Conservation (phyloP, 306 rosid genomes). For the Pterocarpus macrocarpus region DNA sequence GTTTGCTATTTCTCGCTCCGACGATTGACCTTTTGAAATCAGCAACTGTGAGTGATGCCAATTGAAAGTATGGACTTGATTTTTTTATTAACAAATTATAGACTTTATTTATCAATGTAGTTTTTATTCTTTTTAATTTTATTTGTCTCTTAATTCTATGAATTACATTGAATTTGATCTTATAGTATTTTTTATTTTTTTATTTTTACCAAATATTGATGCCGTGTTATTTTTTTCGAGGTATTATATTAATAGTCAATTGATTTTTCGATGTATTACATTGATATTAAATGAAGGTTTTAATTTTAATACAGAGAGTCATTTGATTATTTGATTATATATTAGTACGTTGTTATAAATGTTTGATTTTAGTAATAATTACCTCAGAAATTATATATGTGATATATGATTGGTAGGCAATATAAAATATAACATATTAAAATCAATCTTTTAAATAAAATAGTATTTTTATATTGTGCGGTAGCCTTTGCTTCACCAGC, state of each 20-base stretch:
- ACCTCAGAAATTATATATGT: too few species aligned
- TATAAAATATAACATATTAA: too few species aligned
- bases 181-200: neutral
- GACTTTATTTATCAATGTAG: too few species aligned
- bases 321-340: too few species aligned
- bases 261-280: too few species aligned
- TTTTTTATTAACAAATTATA: too few species aligned
- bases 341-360: too few species aligned
- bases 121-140: neutral
- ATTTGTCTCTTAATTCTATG: neutral
- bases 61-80: neutral
- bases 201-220: neutral
- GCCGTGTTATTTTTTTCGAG: neutral
- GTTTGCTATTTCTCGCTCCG: slow-evolving; percentile 4
- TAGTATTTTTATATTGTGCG: neutral
- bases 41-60: neutral
- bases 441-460: neutral
- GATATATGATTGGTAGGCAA: too few species aligned
- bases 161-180: neutral
- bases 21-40: neutral
- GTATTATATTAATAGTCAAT: neutral
- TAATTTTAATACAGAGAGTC: too few species aligned
- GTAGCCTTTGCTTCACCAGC: neutral
- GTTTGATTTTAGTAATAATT: too few species aligned
- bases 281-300: too few species aligned